These are phyloP conservation scores for Chaetomium cochliodes DNA, from an alignment of 495 filamentous ascomycete genomes.

Conservation along the genomic window DNA sequence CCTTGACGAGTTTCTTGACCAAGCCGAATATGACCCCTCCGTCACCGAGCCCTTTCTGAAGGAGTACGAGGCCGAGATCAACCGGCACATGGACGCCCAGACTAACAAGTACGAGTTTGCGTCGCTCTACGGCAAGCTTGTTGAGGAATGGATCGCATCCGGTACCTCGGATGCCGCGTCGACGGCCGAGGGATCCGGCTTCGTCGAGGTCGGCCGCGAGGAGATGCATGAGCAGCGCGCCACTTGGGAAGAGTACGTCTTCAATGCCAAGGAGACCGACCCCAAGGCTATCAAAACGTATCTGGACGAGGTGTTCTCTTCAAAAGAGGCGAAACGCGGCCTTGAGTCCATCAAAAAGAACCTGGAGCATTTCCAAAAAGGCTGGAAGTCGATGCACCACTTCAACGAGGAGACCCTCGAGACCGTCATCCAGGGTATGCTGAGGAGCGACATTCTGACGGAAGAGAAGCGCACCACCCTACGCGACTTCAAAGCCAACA, in stretches of 20 bases:
- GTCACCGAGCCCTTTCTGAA: constrained; percentile 37
- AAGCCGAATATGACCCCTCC: constrained; percentile 40
- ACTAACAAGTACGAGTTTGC: constrained; percentile 58
- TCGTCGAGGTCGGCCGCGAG: constrained; percentile 29
- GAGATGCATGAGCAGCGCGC: constrained; percentile 46
- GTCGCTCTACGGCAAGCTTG: constrained; percentile 58
- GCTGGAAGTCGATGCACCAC: constrained; percentile 17
- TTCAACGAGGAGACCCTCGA: constrained; percentile 28
- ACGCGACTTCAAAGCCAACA: constrained; percentile 58
- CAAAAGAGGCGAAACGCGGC: constrained; percentile 27
- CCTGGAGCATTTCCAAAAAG: constrained; percentile 18
- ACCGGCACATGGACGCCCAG: constrained; percentile 41
- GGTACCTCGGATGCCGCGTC: constrained; percentile 21
- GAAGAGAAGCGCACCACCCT: constrained; percentile 59
- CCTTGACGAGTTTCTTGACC: constrained; percentile 35
- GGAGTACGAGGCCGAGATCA: constrained; percentile 43
- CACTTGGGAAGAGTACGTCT: constrained; percentile 56
- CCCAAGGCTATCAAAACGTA: constrained; percentile 45
- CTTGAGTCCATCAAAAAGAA: constrained; percentile 8
- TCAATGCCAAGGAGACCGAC: constrained; percentile 40
- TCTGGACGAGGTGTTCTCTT: constrained; percentile 53
- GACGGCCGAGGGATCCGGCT: constrained; percentile 14
- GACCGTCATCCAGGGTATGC: constrained; percentile 50
- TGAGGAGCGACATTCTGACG: constrained; percentile 57
- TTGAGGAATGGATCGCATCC: constrained; percentile 59